Evolutionary conservation across 805 yeast species (phyloP).

Genomic region (Zygosaccharomyces bailii): DNA sequence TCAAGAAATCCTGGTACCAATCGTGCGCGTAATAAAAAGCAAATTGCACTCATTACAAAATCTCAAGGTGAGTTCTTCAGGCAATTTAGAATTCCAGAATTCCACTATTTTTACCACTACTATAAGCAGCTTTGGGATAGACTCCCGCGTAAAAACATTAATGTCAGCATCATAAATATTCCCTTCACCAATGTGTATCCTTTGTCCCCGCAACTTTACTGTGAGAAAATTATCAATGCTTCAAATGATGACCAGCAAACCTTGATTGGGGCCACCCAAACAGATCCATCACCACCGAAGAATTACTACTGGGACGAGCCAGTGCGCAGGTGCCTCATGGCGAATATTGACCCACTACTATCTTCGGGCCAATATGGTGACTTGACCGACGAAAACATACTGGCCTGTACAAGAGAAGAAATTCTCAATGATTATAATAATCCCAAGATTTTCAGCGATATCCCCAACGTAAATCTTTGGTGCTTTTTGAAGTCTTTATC

Average conservation of each 20-base stretch:
- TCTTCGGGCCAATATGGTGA: conserved; percentile 2
- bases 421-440: conserved; percentile 29
- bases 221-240: conserved; percentile 21
- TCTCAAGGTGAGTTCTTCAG: conserved; percentile 27
- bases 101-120: conserved; percentile 33
- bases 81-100: conserved; percentile 26
- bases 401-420: conserved; percentile 16
- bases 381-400: background rate
- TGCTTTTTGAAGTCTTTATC: conserved; percentile 34
- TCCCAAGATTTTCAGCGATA: conserved; percentile 28
- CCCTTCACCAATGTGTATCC: conserved; percentile 37
- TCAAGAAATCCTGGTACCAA: conserved; percentile 18
- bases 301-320: conserved; percentile 31
- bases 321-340: conserved; percentile 22
- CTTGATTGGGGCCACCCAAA: conserved; percentile 14
- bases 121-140: conserved; percentile 32
- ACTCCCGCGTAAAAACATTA: conserved; percentile 29
- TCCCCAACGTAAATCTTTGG: conserved; percentile 39
- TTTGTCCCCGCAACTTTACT: conserved; percentile 25
- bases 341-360: conserved; percentile 5
- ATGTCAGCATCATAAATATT: conserved; percentile 32
- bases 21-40: conserved; percentile 10
- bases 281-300: conserved; percentile 6
- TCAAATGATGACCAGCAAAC: conserved; percentile 30
- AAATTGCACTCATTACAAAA: conserved; percentile 25